Conservation (phyloP, 768 basidiomycete species). For the Tricholoma sp. region DNA sequence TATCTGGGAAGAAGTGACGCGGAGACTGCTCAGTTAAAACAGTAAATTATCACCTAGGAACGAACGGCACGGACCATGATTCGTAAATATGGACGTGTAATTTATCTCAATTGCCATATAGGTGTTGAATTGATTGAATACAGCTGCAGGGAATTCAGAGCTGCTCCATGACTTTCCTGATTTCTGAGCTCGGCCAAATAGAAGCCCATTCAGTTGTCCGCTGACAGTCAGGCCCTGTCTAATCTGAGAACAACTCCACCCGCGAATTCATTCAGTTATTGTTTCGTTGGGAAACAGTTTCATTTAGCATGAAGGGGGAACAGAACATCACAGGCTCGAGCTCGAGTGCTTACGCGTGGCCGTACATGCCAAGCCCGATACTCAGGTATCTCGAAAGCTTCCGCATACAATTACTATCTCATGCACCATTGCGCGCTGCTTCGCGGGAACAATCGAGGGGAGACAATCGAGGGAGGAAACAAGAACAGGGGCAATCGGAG, state of each 20-base stretch:
- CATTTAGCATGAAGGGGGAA: no score
- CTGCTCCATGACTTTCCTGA: background rate
- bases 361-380: background rate
- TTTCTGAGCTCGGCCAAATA: background rate
- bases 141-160: background rate
- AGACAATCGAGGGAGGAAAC: background rate
- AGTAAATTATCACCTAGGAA: background rate
- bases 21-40: slow-evolving; percentile 14
- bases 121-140: background rate
- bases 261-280: background rate
- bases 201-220: background rate
- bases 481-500: background rate
- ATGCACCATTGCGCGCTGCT: no score
- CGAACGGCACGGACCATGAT: background rate
- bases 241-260: background rate
- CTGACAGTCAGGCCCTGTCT: background rate
- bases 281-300: no score
- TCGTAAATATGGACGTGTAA: background rate
- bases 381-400: no score
- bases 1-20: slow-evolving; percentile 48
- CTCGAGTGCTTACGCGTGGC: no score
- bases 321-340: no score
- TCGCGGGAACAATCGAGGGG: background rate
- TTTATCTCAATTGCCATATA: background rate
- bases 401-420: no score